A percentile compares a stretch with the other conserved stretches of the same genome.
Evolutionary conservation across 352 stramenopile species (phyloP).

Genomic region (Elongisporangium senticosum): DNA sequence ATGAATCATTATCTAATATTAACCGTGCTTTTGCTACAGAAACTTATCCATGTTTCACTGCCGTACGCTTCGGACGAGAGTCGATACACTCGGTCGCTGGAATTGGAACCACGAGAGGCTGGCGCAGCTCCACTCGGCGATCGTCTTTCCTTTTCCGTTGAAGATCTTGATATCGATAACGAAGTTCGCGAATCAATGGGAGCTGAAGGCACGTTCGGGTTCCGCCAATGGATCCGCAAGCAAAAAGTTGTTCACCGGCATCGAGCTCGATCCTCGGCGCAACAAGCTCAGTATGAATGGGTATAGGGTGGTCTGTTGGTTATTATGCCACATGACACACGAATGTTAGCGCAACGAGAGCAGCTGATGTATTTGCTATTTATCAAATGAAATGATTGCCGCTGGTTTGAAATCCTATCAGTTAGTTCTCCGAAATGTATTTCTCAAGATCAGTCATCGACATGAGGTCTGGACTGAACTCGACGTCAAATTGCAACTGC

Average conservation of each 20-base stretch:
- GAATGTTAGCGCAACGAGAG: neutral
- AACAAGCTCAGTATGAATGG: constrained; percentile 58
- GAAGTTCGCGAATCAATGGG: constrained; percentile 78
- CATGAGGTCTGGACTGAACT: constrained; percentile 5
- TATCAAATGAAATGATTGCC: neutral
- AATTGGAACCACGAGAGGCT: constrained; percentile 71
- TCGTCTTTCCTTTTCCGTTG: constrained; percentile 33
- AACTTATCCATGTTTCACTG: constrained; percentile 64
- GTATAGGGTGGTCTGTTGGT: constrained; percentile 28
- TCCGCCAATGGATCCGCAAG: constrained; percentile 80
- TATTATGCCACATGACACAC: neutral
- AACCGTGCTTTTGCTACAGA: constrained; percentile 17
- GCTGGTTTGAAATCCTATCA: neutral
- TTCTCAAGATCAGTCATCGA: constrained; percentile 41
- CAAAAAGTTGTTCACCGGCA: constrained; percentile 78
- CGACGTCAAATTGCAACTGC: neutral
- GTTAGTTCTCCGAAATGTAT: constrained; percentile 45
- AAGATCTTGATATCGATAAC: constrained; percentile 71
- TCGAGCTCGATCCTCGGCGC: constrained; percentile 53
- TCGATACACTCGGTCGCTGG: constrained; percentile 66
- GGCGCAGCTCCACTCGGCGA: constrained; percentile 57
- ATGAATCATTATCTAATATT: neutral
- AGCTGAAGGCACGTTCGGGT: constrained; percentile 65
- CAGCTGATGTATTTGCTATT: constrained; percentile 6
- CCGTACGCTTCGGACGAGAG: constrained; percentile 71